These are phyloP conservation scores for Vigna reflexopilosa DNA, from an alignment of 306 rosid genomes.

Conservation along the genomic window DNA sequence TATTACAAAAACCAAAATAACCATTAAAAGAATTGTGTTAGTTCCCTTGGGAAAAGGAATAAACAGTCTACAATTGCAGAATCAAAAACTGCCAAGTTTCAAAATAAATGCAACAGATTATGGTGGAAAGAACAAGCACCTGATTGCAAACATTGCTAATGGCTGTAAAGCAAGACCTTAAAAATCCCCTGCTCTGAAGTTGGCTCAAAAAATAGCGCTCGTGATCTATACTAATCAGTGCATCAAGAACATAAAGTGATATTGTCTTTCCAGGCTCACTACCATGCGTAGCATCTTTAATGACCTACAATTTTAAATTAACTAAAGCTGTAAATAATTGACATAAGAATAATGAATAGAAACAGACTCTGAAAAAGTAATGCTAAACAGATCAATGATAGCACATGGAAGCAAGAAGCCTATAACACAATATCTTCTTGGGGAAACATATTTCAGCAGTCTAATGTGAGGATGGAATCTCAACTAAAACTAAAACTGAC, in stretches of 20 bases:
- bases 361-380: constrained; percentile 11
- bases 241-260: constrained; percentile 85
- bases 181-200: constrained; percentile 93
- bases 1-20: constrained; percentile 24
- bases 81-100: constrained; percentile 18
- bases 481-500: not conserved
- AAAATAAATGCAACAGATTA: constrained; percentile 13
- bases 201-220: constrained; percentile 83
- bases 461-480: constrained; percentile 11
- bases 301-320: constrained; percentile 61
- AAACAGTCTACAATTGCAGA: constrained; percentile 15
- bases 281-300: constrained; percentile 92
- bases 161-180: constrained; percentile 80
- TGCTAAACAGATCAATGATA: constrained; percentile 20
- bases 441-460: not conserved
- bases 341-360: constrained; percentile 16
- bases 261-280: constrained; percentile 96
- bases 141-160: constrained; percentile 80
- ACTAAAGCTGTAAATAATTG: constrained; percentile 36
- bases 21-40: constrained; percentile 12
- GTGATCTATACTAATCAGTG: constrained; percentile 87
- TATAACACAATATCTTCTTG: not conserved
- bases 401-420: constrained; percentile 25
- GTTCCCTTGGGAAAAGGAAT: not conserved
- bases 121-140: constrained; percentile 58